A percentile compares a stretch with the other conserved stretches of the same genome.
These are phyloP conservation scores for Clonostachys solani DNA, from an alignment of 2,329 filamentous ascomycete species.

Conservation along the genomic window DNA sequence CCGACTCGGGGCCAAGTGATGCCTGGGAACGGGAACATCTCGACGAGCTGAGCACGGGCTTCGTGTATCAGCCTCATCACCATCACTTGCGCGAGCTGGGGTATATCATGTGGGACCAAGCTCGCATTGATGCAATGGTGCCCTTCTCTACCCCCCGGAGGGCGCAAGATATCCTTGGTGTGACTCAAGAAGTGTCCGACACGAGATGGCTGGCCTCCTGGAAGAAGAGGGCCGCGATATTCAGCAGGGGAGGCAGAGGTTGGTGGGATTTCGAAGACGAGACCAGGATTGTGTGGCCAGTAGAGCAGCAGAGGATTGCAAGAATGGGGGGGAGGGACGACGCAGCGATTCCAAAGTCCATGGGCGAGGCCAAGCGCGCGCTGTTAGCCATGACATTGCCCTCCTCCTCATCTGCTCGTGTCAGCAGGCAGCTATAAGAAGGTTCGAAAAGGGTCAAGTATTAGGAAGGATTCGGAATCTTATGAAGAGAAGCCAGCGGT, in stretches of 20 bases:
- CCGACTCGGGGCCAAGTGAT: slow-evolving; percentile 1
- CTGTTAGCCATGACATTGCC: no score
- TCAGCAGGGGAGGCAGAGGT: not conserved
- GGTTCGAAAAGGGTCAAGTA: no score
- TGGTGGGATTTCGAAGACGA: slow-evolving; percentile 4
- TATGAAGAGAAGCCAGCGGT: no score
- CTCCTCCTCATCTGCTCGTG: no score
- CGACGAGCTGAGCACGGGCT: not conserved
- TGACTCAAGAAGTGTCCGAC: not conserved
- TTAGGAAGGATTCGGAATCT: no score
- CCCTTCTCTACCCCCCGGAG: not conserved
- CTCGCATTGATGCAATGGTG: not conserved
- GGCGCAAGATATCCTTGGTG: not conserved
- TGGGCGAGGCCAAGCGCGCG: no score
- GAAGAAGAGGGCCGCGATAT: not conserved
- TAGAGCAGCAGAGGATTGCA: not conserved
- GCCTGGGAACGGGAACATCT: slow-evolving; percentile 3
- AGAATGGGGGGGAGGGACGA: no score
- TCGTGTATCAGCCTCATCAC: slow-evolving; percentile 1
- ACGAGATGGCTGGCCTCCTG: not conserved
- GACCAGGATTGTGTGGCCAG: slow-evolving; percentile 2
- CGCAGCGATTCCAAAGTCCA: no score
- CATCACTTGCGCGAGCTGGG: slow-evolving; percentile 1
- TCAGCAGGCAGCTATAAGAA: no score
- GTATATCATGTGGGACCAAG: slow-evolving; percentile 4